Evolutionary conservation across 108 stramenopile species (phyloP).

Genomic region (Discostella stelligeroides): DNA sequence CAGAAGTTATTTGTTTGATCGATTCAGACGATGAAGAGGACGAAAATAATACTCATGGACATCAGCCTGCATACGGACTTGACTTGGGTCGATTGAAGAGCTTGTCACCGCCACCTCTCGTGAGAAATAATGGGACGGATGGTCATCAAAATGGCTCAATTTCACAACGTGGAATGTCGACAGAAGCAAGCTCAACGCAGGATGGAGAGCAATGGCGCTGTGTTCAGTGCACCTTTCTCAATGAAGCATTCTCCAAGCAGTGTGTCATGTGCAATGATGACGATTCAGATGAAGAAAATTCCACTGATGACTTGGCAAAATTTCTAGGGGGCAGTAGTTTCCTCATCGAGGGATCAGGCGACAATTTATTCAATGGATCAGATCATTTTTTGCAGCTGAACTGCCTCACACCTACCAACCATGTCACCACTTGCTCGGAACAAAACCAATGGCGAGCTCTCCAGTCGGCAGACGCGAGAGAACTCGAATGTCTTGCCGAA

Average conservation of each 20-base stretch:
- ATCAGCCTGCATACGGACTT: background rate
- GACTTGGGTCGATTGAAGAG: constrained; percentile 3
- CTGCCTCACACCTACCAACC: background rate
- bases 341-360: background rate
- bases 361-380: constrained; percentile 6
- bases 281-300: constrained; percentile 19
- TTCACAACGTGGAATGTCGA: background rate
- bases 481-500: constrained; percentile 19
- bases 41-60: background rate
- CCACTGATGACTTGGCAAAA: constrained; percentile 37
- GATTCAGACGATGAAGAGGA: constrained; percentile 45
- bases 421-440: background rate
- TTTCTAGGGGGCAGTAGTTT: constrained; percentile 34
- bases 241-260: constrained; percentile 12
- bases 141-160: too few species aligned
- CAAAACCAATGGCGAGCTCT: constrained; percentile 2
- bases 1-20: constrained; percentile 41
- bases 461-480: constrained; percentile 23
- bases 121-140: background rate
- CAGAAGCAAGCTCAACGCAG: background rate
- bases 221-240: constrained; percentile 44
- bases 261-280: constrained; percentile 53
- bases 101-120: background rate
- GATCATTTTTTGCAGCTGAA: background rate
- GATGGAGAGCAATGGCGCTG: constrained; percentile 37